A percentile compares a stretch with the other conserved stretches of the same genome.
These are phyloP conservation scores for Trichoderma orchidacearum DNA, from an alignment of 495 filamentous ascomycete genomes.

Conservation along the genomic window DNA sequence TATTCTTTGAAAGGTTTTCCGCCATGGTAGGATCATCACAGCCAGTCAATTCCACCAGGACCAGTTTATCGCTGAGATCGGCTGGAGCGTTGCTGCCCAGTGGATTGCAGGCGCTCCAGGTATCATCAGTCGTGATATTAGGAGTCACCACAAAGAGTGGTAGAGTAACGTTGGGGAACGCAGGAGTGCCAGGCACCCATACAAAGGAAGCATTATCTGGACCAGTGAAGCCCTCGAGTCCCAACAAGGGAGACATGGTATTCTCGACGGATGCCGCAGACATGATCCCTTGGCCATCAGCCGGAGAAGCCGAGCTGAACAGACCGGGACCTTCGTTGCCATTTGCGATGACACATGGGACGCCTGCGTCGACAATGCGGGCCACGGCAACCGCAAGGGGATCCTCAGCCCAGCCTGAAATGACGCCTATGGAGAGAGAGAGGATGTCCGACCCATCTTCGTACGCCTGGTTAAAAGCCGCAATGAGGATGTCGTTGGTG, in stretches of 20 bases:
- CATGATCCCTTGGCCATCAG: slow-evolving; percentile 34
- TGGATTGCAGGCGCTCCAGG: background rate
- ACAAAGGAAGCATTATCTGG: slow-evolving; percentile 14
- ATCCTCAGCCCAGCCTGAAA: slow-evolving; percentile 41
- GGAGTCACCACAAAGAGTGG: slow-evolving; percentile 35
- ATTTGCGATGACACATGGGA: slow-evolving; percentile 38
- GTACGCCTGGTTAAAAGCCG: slow-evolving; percentile 41
- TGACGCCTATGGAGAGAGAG: slow-evolving; percentile 40
- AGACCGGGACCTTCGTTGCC: slow-evolving; percentile 42
- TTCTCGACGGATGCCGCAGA: slow-evolving; percentile 42
- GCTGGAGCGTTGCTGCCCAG: slow-evolving; percentile 11
- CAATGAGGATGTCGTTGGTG: slow-evolving; percentile 38
- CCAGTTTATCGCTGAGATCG: slow-evolving; percentile 35
- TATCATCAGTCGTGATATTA: slow-evolving; percentile 18
- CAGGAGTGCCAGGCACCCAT: slow-evolving; percentile 24
- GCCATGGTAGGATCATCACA: slow-evolving; percentile 37
- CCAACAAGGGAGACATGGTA: slow-evolving; percentile 22
- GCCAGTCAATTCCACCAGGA: slow-evolving; percentile 37
- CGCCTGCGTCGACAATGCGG: slow-evolving; percentile 38
- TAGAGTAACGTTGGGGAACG: slow-evolving; percentile 24
- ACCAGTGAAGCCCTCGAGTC: slow-evolving; percentile 18
- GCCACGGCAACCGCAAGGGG: slow-evolving; percentile 38
- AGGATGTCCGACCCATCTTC: slow-evolving; percentile 46
- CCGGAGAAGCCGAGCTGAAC: slow-evolving; percentile 41
- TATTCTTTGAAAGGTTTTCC: slow-evolving; percentile 29